A percentile compares a stretch with the other conserved stretches of the same genome.
These are phyloP conservation scores for Fusarium duplospermum DNA, from an alignment of 2,329 filamentous ascomycete species.

Conservation along the genomic window DNA sequence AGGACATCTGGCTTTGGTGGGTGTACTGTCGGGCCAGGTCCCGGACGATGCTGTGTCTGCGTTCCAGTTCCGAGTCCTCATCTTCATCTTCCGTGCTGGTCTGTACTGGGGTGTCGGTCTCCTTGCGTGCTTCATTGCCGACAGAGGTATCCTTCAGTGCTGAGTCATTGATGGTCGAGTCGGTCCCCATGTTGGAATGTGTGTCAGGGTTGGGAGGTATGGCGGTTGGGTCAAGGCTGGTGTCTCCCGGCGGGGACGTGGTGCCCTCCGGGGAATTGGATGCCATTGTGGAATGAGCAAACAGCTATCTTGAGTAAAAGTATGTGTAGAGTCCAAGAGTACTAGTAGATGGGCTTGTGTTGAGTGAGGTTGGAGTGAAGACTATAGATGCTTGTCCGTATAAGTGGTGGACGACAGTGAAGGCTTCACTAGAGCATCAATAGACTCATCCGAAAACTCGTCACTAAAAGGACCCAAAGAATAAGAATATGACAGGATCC, in stretches of 20 bases:
- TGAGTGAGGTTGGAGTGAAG: not conserved
- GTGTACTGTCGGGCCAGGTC: slow-evolving; percentile 64
- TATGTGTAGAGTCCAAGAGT: not conserved
- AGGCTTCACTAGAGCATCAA: not conserved
- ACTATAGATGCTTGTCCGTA: not conserved
- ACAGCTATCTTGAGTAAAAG: not conserved
- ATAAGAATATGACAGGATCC: not conserved
- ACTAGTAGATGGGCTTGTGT: not conserved
- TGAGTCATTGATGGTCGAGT: slow-evolving; percentile 3
- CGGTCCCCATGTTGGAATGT: not conserved
- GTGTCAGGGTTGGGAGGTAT: not conserved
- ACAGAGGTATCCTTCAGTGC: not conserved
- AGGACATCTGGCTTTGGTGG: slow-evolving; percentile 62
- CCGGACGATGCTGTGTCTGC: slow-evolving; percentile 55
- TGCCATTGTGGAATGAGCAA: not conserved
- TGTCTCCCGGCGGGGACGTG: not conserved
- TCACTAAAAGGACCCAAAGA: not conserved
- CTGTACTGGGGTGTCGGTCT: not conserved
- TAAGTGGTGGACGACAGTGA: not conserved
- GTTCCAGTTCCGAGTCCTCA: slow-evolving; percentile 52
- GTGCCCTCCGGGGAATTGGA: slow-evolving; percentile 4
- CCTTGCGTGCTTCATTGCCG: slow-evolving; percentile 3
- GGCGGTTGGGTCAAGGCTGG: not conserved
- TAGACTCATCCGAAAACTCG: not conserved
- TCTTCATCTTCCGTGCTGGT: slow-evolving; percentile 46